Percentiles rank a stretch among this genome's conserved stretches.
Conservation (phyloP, 2,329 filamentous ascomycete species). For the Alternaria triticina region DNA sequence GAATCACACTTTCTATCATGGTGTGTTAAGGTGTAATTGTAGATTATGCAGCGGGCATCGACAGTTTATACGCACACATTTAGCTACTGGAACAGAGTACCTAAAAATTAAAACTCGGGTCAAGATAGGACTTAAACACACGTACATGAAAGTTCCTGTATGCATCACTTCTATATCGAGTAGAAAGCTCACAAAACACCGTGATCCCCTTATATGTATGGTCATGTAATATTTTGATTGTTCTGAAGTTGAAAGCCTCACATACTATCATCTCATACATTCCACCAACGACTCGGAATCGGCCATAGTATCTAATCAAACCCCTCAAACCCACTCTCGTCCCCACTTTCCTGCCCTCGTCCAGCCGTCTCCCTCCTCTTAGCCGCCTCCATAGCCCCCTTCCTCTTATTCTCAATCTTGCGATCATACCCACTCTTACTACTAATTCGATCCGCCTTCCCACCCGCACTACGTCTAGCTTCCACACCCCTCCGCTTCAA, state of each 20-base stretch:
- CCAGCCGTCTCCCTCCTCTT: slow-evolving; percentile 28
- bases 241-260: neutral
- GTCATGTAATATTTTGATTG: neutral
- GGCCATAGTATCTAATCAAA: slow-evolving; percentile 39
- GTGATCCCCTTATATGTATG: neutral
- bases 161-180: neutral
- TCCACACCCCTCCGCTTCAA: slow-evolving; percentile 84
- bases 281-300: neutral
- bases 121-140: neutral
- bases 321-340: slow-evolving; percentile 45
- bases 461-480: slow-evolving; percentile 59
- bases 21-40: neutral
- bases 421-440: slow-evolving; percentile 80
- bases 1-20: neutral
- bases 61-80: neutral
- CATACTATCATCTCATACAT: neutral
- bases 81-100: neutral
- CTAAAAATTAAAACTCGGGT: neutral
- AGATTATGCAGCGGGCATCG: neutral
- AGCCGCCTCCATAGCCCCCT: slow-evolving; percentile 55
- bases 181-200: neutral
- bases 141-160: neutral
- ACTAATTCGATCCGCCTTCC: slow-evolving; percentile 68
- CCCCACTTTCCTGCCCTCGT: neutral
- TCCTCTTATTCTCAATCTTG: slow-evolving; percentile 69